Evolutionary conservation across 805 yeast species (phyloP).

Genomic region (Teunomyces gatunensis): DNA sequence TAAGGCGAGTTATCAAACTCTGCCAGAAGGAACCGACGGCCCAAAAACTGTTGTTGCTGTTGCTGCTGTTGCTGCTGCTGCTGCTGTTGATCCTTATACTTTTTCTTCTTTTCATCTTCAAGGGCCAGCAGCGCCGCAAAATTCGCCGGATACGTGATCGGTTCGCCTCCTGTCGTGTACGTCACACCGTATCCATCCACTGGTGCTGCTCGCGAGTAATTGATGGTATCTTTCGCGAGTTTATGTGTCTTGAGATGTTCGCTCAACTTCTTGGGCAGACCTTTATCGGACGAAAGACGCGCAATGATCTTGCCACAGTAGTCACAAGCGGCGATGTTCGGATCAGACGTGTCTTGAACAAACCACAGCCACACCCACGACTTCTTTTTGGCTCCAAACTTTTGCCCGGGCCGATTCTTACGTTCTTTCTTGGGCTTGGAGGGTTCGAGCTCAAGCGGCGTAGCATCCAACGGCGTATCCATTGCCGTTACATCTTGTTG

Average conservation of each 20-base stretch:
- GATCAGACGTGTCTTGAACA: conserved; percentile 46
- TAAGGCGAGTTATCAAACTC: conserved; percentile 44
- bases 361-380: conserved; percentile 69
- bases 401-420: conserved; percentile 51
- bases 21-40: conserved; percentile 19
- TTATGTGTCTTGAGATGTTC: conserved; percentile 59
- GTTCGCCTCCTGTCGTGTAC: conserved; percentile 31
- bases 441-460: neutral
- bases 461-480: neutral
- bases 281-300: conserved; percentile 52
- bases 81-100: neutral
- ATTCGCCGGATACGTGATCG: conserved; percentile 17
- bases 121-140: conserved; percentile 7
- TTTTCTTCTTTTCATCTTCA: conserved; percentile 7
- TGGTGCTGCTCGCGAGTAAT: conserved; percentile 38
- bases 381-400: conserved; percentile 58
- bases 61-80: no score
- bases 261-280: conserved; percentile 56
- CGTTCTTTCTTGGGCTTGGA: conserved; percentile 25
- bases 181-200: conserved; percentile 38
- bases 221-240: conserved; percentile 38
- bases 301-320: conserved; percentile 49
- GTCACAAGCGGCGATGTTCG: conserved; percentile 54
- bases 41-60: neutral
- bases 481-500: neutral